Percentiles rank a stretch among this genome's conserved stretches.
Conservation (phyloP, 306 rosid species). For the Quercus berberidifolia region DNA sequence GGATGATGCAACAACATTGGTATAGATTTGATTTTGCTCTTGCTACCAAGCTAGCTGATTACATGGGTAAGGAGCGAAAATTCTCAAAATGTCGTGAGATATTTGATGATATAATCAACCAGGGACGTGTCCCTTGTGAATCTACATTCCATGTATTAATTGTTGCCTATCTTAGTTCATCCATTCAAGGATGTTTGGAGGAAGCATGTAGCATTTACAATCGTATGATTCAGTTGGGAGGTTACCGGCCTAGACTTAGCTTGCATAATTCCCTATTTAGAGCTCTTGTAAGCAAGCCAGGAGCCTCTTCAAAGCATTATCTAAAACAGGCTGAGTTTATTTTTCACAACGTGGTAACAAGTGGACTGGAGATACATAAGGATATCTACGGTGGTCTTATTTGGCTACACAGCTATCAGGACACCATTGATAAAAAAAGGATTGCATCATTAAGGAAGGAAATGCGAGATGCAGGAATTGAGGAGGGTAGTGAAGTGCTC, state of each 20-base stretch:
- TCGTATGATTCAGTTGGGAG: slow-evolving; percentile 95
- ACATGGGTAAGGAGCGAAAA: slow-evolving; percentile 84
- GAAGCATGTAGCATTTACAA: slow-evolving; percentile 82
- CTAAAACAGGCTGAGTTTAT: slow-evolving; percentile 92
- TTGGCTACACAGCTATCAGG: slow-evolving; percentile 96
- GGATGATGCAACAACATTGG: slow-evolving; percentile 93
- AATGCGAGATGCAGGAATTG: slow-evolving; percentile 63
- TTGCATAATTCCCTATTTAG: slow-evolving; percentile 82
- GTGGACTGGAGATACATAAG: slow-evolving; percentile 68
- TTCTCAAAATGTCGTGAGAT: slow-evolving; percentile 89
- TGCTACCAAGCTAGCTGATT: slow-evolving; percentile 86
- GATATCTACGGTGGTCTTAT: slow-evolving; percentile 81
- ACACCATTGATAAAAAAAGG: slow-evolving; percentile 70
- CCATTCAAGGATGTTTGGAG: slow-evolving; percentile 76
- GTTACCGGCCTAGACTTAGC: slow-evolving; percentile 83
- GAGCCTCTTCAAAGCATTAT: slow-evolving; percentile 56
- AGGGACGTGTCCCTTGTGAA: slow-evolving; percentile 88
- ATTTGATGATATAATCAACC: slow-evolving; percentile 80
- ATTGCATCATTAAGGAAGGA: slow-evolving; percentile 54
- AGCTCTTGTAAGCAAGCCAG: slow-evolving; percentile 68
- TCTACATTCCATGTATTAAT: slow-evolving; percentile 87
- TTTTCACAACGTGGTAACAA: slow-evolving; percentile 69
- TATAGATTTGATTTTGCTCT: slow-evolving; percentile 80
- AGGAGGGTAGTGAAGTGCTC: slow-evolving; percentile 67
- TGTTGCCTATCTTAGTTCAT: slow-evolving; percentile 84